A percentile compares a stretch with the other conserved stretches of the same genome.
phyloP scores from a whole-genome alignment of 2,329 filamentous ascomycete species.

The Macroventuria anomochaeta region DNA sequence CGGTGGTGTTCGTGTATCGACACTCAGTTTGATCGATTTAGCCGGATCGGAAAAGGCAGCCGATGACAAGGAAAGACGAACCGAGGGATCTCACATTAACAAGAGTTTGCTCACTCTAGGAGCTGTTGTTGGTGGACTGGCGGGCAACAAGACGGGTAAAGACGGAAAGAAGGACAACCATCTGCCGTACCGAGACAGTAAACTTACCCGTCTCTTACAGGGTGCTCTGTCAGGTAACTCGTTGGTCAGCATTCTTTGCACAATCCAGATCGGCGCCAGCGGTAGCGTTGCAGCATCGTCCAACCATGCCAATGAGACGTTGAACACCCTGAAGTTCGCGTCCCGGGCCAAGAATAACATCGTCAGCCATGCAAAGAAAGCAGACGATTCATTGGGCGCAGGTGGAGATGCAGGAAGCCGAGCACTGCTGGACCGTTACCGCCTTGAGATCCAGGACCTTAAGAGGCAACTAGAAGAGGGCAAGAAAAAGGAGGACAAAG shows the following conservation, averaged over 20 bases:
- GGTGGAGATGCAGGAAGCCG: conserved; percentile 82
- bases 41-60: conserved; percentile 96
- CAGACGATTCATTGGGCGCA: conserved; percentile 82
- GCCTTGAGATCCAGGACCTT: conserved; percentile 88
- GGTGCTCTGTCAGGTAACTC: conserved; percentile 92
- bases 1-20: conserved; percentile 93
- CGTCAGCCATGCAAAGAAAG: conserved; percentile 93
- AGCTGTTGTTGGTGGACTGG: conserved; percentile 92
- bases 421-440: conserved; percentile 89
- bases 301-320: conserved; percentile 82
- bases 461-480: conserved; percentile 79
- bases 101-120: conserved; percentile 94
- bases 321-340: conserved; percentile 97
- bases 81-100: conserved; percentile 97
- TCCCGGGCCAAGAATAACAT: conserved; percentile 97
- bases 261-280: conserved; percentile 84
- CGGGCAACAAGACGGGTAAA: conserved; percentile 76
- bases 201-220: conserved; percentile 90
- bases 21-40: conserved; percentile 92
- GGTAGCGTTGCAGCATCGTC: conserved; percentile 73
- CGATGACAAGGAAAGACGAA: conserved; percentile 90
- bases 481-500: conserved; percentile 66
- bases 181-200: conserved; percentile 95
- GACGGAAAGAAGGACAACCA: conserved; percentile 92
- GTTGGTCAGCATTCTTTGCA: conserved; percentile 95